These are phyloP conservation scores for Lodderomyces pseudojiufengensis DNA, from an alignment of 1,139 yeast species.

Conservation along the genomic window DNA sequence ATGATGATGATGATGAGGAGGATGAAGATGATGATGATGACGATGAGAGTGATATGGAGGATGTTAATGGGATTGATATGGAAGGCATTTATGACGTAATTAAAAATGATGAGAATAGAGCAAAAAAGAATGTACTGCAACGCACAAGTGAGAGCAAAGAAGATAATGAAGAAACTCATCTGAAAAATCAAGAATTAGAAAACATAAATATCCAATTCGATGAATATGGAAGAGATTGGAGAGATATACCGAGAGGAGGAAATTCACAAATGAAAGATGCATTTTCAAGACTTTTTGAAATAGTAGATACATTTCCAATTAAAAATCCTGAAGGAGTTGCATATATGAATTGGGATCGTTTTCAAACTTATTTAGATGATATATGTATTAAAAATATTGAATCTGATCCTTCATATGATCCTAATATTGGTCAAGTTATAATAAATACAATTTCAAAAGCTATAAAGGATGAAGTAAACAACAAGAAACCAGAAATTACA, in stretches of 20 bases:
- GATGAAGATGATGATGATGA: conserved; percentile 24
- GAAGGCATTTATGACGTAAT: conserved; percentile 3
- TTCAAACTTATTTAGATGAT: conserved; percentile 27
- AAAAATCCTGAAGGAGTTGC: conserved; percentile 29
- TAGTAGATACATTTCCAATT: conserved; percentile 17
- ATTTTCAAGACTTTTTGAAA: conserved; percentile 18
- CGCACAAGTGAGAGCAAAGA: conserved; percentile 5
- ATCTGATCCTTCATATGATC: conserved; percentile 26
- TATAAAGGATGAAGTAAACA: conserved; percentile 32
- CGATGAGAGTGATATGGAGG: conserved; percentile 13
- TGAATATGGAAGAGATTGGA: conserved; percentile 62
- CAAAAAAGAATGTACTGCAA: no score
- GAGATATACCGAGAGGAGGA: conserved; percentile 60
- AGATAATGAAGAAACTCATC: background rate
- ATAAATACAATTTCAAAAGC: conserved; percentile 51
- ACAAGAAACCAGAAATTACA: conserved; percentile 24
- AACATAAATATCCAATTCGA: conserved; percentile 44
- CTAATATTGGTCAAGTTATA: conserved; percentile 36
- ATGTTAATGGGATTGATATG: conserved; percentile 12
- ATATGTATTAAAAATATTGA: conserved; percentile 26
- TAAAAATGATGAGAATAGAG: background rate
- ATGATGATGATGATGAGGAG: conserved; percentile 20
- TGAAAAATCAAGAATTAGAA: conserved; percentile 4
- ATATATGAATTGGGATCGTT: no score
- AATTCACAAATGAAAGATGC: conserved; percentile 29